These are phyloP conservation scores for Gnomoniopsis smithogilvyi DNA, from an alignment of 2,329 filamentous ascomycete genomes.

Conservation along the genomic window DNA sequence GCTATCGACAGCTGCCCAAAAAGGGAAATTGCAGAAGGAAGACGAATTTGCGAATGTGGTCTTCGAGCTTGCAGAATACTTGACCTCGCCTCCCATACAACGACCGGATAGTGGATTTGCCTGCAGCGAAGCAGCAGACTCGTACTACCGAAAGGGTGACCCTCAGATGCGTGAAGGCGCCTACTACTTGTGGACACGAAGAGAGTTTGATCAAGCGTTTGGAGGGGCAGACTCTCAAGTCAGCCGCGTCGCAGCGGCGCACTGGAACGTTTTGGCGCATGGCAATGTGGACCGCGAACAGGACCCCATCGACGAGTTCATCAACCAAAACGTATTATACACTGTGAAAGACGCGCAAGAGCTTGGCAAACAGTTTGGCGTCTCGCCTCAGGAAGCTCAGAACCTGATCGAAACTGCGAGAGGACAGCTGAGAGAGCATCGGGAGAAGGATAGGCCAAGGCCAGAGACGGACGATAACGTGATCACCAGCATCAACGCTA, in stretches of 20 bases:
- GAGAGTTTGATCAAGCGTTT: conserved; percentile 78
- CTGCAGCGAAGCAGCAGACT: conserved; percentile 89
- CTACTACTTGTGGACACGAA: conserved; percentile 90
- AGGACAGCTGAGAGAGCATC: conserved; percentile 65
- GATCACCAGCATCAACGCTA: conserved; percentile 81
- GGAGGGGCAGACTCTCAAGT: conserved; percentile 55
- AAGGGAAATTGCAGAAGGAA: conserved; percentile 34
- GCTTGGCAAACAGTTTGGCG: conserved; percentile 71
- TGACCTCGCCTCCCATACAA: conserved; percentile 68
- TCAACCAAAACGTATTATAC: conserved; percentile 86
- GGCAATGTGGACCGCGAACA: conserved; percentile 82
- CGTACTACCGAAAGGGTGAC: conserved; percentile 69
- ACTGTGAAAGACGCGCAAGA: conserved; percentile 65
- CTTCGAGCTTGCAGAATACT: conserved; percentile 81
- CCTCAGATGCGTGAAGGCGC: conserved; percentile 84
- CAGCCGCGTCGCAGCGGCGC: conserved; percentile 71
- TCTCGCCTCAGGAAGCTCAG: conserved; percentile 66
- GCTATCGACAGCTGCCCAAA: conserved; percentile 48
- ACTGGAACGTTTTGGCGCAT: conserved; percentile 80
- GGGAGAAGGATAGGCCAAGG: conserved; percentile 69
- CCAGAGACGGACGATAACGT: conserved; percentile 87
- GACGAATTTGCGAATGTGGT: conserved; percentile 75
- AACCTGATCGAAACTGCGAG: conserved; percentile 65
- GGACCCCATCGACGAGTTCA: conserved; percentile 90
- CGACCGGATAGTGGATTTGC: conserved; percentile 72